phyloP scores from a whole-genome alignment of 371 early-diverging fungal genomes.

The Zopfochytrium polystomum region DNA sequence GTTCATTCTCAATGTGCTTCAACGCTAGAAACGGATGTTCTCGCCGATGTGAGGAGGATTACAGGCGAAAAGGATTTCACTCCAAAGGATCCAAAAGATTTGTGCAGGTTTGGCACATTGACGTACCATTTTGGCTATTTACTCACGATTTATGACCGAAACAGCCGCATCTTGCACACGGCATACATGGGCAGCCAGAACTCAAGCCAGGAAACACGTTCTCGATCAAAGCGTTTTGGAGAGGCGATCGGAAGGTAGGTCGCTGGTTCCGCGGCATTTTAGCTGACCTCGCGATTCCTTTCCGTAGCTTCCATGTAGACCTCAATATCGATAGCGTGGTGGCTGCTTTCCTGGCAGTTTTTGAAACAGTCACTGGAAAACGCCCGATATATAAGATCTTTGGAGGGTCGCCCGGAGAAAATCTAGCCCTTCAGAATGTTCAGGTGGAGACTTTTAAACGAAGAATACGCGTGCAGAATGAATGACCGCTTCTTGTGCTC shows the following conservation, averaged over 20 bases:
- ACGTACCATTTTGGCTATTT: not conserved
- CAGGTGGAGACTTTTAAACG: conserved; percentile 51
- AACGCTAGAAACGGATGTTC: conserved; percentile 58
- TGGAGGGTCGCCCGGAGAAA: conserved; percentile 85
- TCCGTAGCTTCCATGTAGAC: conserved; percentile 74
- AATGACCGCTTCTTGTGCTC: too few relatives aligned
- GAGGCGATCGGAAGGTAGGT: conserved; percentile 70
- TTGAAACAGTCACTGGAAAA: conserved; percentile 72
- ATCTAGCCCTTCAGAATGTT: conserved; percentile 94
- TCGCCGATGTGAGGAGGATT: not conserved
- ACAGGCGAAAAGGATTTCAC: conserved; percentile 63
- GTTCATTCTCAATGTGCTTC: not conserved
- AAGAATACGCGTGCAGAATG: too few relatives aligned
- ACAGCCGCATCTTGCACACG: conserved; percentile 82
- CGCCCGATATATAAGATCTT: conserved; percentile 76
- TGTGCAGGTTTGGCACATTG: conserved; percentile 57
- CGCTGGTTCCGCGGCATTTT: too few relatives aligned
- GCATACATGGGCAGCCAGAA: conserved; percentile 94
- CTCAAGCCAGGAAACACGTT: conserved; percentile 81
- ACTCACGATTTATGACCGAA: too few relatives aligned
- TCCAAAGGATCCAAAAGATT: conserved; percentile 76
- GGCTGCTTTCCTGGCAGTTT: conserved; percentile 68
- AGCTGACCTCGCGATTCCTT: too few relatives aligned
- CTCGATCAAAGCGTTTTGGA: conserved; percentile 78
- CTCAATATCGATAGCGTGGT: conserved; percentile 86